Evolutionary conservation across 2,329 filamentous ascomycete species (phyloP), one percentile per base, ranked within the genome.

Genomic region (Pyrenochaeta sp.): DNA sequence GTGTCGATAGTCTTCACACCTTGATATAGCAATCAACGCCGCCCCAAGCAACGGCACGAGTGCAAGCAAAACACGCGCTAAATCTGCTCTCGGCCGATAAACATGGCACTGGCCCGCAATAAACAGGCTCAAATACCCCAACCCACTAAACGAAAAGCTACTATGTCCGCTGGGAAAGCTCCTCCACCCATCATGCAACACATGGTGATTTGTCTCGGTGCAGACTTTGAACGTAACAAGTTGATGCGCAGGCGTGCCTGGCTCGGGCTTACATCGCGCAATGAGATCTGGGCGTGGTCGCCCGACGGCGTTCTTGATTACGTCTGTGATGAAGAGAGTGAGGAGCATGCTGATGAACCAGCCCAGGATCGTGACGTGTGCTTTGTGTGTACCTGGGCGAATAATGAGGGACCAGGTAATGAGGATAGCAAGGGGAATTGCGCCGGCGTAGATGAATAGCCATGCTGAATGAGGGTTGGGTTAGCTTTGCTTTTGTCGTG

Each of bases 271-370:
- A 79, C 95, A 99, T 37, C 95, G 88, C n/a, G 90, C 88, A 42
- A 98, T 86, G 36, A 97, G 81, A 77, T 98, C 94, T 3, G 94
- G 94, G 6, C 94, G 87, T 30, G 93, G 92, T 10, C 92, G 82
- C 8, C 92, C 92, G 27, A 94, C 91, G 9, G 90, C 86, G 73
- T 96, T 97, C 79, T 99, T 99, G 73, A 98, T 84, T 28, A 80
- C 73, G 74, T 98, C 93, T 44, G 95, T 98, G 43, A 98, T 82
- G 76, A 97, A 90, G 5, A 88, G 86, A 0, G 92, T 90, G 49
- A 97, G 83, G 66, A 92, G 83, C 27, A 98, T 78, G 63, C 73
- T 76, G 69, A 94, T 92, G 50, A 89, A 81, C 59, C 97, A 88
- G 24, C 92, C 91, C 0, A 99, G 86, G 51, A 96, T 81, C 0